Conservation (phyloP, 2,329 filamentous ascomycete genomes). For the Neurospora sp. region DNA sequence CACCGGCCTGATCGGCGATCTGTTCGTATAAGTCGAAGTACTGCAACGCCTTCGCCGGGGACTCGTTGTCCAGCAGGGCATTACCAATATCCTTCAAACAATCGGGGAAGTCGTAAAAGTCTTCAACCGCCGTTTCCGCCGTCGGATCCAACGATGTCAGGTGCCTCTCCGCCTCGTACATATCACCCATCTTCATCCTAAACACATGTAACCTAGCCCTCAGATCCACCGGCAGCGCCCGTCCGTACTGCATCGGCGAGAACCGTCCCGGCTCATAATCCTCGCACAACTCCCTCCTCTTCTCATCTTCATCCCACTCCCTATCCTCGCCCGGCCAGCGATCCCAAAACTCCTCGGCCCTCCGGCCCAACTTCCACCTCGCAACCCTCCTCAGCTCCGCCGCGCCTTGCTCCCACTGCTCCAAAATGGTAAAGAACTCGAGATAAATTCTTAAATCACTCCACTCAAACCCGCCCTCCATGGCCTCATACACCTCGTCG, state of each 20-base stretch:
- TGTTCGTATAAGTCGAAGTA: slow-evolving; percentile 47
- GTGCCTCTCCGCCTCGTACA: slow-evolving; percentile 63
- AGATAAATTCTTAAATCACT: slow-evolving; percentile 77
- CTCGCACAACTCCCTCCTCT: slow-evolving; percentile 52
- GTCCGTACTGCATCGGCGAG: slow-evolving; percentile 53
- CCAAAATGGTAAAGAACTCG: slow-evolving; percentile 62
- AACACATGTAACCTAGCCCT: slow-evolving; percentile 76
- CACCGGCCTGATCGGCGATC: slow-evolving; percentile 33
- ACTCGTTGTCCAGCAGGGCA: slow-evolving; percentile 32
- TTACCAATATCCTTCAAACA: slow-evolving; percentile 61
- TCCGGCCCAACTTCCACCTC: slow-evolving; percentile 73
- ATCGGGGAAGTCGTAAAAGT: slow-evolving; percentile 59
- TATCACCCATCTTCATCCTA: slow-evolving; percentile 59
- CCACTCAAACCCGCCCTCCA: slow-evolving; percentile 48
- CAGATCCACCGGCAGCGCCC: slow-evolving; percentile 68
- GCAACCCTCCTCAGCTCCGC: slow-evolving; percentile 59
- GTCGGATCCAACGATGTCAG: slow-evolving; percentile 61
- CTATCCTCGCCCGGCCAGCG: slow-evolving; percentile 61
- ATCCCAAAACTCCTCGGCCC: slow-evolving; percentile 70
- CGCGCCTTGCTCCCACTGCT: slow-evolving; percentile 56
- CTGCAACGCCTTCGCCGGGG: slow-evolving; percentile 34
- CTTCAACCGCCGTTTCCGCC: slow-evolving; percentile 36
- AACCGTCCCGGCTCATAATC: slow-evolving; percentile 49
- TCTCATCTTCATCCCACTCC: slow-evolving; percentile 74
- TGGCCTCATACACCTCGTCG: slow-evolving; percentile 23